Evolutionary conservation across 768 basidiomycete species (phyloP), one percentile per base, ranked within the genome.

Genomic region (Erythrobasidium yunnanense): DNA sequence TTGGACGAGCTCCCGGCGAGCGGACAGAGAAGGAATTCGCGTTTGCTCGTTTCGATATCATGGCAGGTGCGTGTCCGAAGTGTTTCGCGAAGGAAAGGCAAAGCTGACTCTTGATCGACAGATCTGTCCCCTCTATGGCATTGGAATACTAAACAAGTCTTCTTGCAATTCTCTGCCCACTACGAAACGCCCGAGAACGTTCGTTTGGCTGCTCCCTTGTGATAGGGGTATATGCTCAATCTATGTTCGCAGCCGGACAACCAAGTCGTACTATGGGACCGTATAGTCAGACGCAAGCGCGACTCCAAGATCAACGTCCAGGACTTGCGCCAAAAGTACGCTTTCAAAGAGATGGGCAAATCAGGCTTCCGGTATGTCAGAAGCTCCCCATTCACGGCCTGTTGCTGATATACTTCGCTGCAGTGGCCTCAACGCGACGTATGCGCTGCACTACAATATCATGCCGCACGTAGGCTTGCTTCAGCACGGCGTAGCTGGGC

Each of bases 111-210:
- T n/a, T n/a, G n/a, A n/a, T n/a, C n/a, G n/a, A n/a, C 47, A 90
- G 90, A 93, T 77, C 79, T 93, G 3, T 79, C 82, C 7, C 83
- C 90, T 13, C 79, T 93, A 30, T 93, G 91, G 77, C 79, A 91
- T 77, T 93, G 90, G 90, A 93, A 93, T 76, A 92, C 90, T n/a
- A 93, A 93, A 76, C 90, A 93, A 42, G 38, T 42, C 11, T 92
- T 93, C 75, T 75, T 92, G 13, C 90, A 88, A 73, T 81, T 93
- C 33, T 83, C 85, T 71, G 90, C 87, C 0, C 88, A 92, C 75
- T 92, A 90, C 74, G 80, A 80, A 33, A 87, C 84, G 60, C 75
- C 80, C 0, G 78, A 85, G 75, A 84, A 87, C 51, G 90, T 90
- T 74, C 78, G 87, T 76, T 20, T 22, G 50, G 18, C 29, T 18